A percentile compares a stretch with the other conserved stretches of the same genome.
These are phyloP conservation scores for Tubosaeta sp. DNA, from an alignment of 768 basidiomycete genomes.

Conservation along the genomic window DNA sequence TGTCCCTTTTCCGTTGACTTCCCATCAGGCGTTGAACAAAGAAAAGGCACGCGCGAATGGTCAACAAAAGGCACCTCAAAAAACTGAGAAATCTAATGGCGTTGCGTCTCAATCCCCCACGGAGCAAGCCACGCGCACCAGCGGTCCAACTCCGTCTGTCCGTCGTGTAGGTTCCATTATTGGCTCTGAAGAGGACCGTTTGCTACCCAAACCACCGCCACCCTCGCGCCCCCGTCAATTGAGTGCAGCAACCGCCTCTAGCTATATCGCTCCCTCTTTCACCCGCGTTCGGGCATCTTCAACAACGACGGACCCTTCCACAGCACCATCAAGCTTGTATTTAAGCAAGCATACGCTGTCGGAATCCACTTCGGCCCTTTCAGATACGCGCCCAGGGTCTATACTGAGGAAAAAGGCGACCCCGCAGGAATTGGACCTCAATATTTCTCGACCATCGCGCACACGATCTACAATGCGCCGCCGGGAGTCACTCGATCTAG, in stretches of 20 bases:
- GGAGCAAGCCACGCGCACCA: slow-evolving; percentile 23
- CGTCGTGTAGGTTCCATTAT: slow-evolving; percentile 59
- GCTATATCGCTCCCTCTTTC: slow-evolving; percentile 23
- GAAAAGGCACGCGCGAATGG: slow-evolving; percentile 48
- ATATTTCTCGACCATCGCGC: slow-evolving; percentile 16
- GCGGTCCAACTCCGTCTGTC: slow-evolving; percentile 42
- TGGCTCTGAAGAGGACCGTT: slow-evolving; percentile 53
- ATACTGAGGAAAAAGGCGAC: slow-evolving; percentile 20
- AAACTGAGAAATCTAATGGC: slow-evolving; percentile 23
- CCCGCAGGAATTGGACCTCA: slow-evolving; percentile 29
- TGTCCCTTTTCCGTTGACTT: slow-evolving; percentile 12
- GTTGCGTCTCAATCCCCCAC: slow-evolving; percentile 12
- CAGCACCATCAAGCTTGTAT: slow-evolving; percentile 5
- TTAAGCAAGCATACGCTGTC: slow-evolving; percentile 29
- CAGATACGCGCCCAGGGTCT: slow-evolving; percentile 24
- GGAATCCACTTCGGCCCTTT: slow-evolving; percentile 27
- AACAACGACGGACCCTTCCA: slow-evolving; percentile 29
- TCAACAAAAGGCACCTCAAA: slow-evolving; percentile 20
- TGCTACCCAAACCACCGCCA: slow-evolving; percentile 29
- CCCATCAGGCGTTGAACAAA: slow-evolving; percentile 62
- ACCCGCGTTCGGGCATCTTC: slow-evolving; percentile 30
- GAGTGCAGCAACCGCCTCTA: slow-evolving; percentile 41
- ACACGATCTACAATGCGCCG: slow-evolving; percentile 52
- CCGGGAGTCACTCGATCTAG: slow-evolving; percentile 68
- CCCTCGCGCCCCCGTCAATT: slow-evolving; percentile 44